Evolutionary conservation across 345 rosid species (phyloP), one percentile per base, ranked within the genome.

Genomic region (Schrenkiella parvula): DNA sequence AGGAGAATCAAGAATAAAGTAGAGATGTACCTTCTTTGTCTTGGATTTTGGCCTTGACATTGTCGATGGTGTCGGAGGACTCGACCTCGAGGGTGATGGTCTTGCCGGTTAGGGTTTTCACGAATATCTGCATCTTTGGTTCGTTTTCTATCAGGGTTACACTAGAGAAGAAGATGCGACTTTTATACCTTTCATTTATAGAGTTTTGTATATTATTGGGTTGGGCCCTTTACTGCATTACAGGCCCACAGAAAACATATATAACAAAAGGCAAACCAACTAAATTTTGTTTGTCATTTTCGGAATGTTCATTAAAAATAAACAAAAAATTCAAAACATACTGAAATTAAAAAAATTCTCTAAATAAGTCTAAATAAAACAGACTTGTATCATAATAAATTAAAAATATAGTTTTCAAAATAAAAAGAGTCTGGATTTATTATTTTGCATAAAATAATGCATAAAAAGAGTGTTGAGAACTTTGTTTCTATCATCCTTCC

Each of bases 11-110:
- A n/a, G n/a, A n/a, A n/a, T n/a, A n/a, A n/a, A n/a, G n/a, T n/a
- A n/a, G n/a, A n/a, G n/a, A n/a, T n/a, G 12, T 56, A 83, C 85
- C 85, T 1, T 82, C 85, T 8, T 82, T 82, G n/a, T 82, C 85
- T 1, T 82, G 85, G 43, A 82, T 82, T 7, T 82, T 82, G 1
- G 85, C 80, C 14, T 82, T 82, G 0, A 82, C 83, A 35, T 82
- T 82, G 63, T 82, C 85, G 0, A 82, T 79, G 15, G 85, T 82
- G 67, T 82, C 85, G 0, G 80, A 75, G 21, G 81, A 76, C 47
- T 82, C 85, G 6, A 82, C 85, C 28, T 82, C 85, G 0, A 82
- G 7, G 1, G 85, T 82, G 3, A 82, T 82, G 0, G 85, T 82
- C 70, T 82, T 82, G 0, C 85, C 85, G 0, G 85, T 82, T 0